phyloP scores from a whole-genome alignment of 306 rosid genomes.

The Prunus fruticosa region DNA sequence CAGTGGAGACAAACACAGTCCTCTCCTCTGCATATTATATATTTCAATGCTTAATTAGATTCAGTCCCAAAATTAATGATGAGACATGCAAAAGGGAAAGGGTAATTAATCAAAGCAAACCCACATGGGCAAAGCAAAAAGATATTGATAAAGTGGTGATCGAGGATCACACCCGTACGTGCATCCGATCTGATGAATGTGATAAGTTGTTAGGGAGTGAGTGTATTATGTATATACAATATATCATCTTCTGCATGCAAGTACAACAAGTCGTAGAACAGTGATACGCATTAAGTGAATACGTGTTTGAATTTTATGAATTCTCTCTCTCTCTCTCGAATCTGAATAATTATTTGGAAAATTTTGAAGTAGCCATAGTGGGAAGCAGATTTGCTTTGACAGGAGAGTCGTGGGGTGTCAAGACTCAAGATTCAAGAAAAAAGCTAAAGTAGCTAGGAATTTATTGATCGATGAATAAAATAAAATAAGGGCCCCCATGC shows the following conservation, averaged over 20 bases:
- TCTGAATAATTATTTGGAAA: neutral
- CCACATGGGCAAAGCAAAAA: neutral
- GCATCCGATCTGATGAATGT: too few species aligned
- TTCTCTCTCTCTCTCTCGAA: neutral
- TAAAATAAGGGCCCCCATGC: neutral
- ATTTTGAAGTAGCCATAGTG: neutral
- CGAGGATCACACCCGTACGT: too few species aligned
- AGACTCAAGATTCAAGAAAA: neutral
- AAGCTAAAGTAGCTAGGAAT: neutral
- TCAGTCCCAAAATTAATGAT: neutral
- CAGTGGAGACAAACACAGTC: too few species aligned
- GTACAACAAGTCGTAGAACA: neutral
- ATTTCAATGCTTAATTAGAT: too few species aligned
- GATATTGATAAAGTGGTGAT: neutral
- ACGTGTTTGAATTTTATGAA: neutral
- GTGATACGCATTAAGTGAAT: neutral
- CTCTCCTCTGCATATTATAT: too few species aligned
- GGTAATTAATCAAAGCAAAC: neutral
- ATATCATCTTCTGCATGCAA: too few species aligned
- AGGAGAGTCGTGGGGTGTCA: neutral
- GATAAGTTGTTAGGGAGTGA: too few species aligned
- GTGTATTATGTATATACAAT: too few species aligned
- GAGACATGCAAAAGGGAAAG: neutral
- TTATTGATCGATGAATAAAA: neutral
- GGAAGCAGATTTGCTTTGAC: constrained; percentile 2